Percentiles rank a stretch among this genome's conserved stretches.
Conservation (phyloP, 2,329 filamentous ascomycete species). For the Aspergillus fijiensis region DNA sequence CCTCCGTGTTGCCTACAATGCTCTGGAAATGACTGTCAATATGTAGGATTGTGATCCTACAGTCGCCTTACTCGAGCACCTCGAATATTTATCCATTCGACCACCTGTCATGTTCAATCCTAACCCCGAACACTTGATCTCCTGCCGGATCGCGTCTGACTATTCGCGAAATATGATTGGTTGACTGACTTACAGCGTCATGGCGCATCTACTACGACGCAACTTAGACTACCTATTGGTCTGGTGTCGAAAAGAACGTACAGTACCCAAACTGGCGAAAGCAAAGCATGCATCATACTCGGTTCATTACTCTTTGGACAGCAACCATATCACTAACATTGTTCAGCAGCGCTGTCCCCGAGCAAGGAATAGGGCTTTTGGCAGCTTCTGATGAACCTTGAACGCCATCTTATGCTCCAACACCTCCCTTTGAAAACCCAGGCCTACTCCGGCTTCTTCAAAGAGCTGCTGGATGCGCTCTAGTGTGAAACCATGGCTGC, state of each 20-base stretch:
- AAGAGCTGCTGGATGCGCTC: slow-evolving; percentile 62
- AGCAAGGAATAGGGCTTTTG: slow-evolving; percentile 35
- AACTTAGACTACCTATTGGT: no score
- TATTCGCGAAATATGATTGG: slow-evolving; percentile 25
- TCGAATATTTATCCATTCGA: neutral
- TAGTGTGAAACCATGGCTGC: slow-evolving; percentile 65
- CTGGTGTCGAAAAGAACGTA: no score
- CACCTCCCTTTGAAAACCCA: slow-evolving; percentile 58
- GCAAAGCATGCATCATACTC: no score
- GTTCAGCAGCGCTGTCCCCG: slow-evolving; percentile 25
- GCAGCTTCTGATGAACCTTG: slow-evolving; percentile 23
- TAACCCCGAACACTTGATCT: neutral
- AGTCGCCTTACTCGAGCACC: neutral
- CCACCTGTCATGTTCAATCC: neutral
- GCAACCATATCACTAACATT: neutral
- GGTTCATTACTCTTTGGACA: no score
- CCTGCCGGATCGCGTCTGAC: slow-evolving; percentile 20
- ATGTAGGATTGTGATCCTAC: no score
- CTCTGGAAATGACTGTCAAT: neutral
- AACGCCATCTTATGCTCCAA: slow-evolving; percentile 55
- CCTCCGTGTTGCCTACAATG: neutral
- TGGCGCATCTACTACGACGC: neutral
- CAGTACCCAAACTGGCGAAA: no score
- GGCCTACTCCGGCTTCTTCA: slow-evolving; percentile 58
- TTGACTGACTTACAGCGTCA: neutral